phyloP scores from a whole-genome alignment of 139 green algal genomes.

The Trebouxia sp. region DNA sequence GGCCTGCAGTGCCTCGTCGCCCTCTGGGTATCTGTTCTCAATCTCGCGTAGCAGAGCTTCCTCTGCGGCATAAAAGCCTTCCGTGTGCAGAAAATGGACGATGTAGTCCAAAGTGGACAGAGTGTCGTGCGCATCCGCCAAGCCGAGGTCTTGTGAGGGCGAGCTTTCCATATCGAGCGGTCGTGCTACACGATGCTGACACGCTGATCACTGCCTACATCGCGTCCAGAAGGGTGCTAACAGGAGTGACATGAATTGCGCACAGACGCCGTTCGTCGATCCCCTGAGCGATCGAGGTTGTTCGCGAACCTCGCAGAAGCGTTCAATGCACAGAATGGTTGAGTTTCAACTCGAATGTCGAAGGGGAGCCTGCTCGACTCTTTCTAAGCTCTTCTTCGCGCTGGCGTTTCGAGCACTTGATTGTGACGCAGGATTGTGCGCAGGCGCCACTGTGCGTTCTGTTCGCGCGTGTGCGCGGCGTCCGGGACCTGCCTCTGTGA shows the following conservation, averaged over 20 bases:
- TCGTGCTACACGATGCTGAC: neutral
- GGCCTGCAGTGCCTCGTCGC: neutral
- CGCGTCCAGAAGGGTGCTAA: neutral
- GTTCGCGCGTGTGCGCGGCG: no score
- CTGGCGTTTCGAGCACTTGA: neutral
- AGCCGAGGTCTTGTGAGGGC: conserved; percentile 11
- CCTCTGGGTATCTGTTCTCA: conserved; percentile 47
- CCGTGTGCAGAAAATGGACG: conserved; percentile 53
- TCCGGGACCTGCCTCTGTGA: neutral
- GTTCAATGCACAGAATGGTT: no score
- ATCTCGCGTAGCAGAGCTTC: conserved; percentile 53
- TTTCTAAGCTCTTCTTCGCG: neutral
- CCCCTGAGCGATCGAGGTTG: no score
- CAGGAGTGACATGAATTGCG: neutral
- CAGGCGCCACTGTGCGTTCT: no score
- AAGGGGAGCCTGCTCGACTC: neutral
- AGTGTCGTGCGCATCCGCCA: conserved; percentile 3
- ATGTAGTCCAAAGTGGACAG: conserved; percentile 42
- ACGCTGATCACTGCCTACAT: neutral
- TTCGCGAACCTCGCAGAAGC: no score
- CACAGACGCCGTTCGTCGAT: no score
- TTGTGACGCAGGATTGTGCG: no score
- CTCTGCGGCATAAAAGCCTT: conserved; percentile 64
- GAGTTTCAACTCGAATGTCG: neutral
- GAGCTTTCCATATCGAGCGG: conserved; percentile 3